Conservation (phyloP, 306 rosid species). For the Senna siamea region DNA sequence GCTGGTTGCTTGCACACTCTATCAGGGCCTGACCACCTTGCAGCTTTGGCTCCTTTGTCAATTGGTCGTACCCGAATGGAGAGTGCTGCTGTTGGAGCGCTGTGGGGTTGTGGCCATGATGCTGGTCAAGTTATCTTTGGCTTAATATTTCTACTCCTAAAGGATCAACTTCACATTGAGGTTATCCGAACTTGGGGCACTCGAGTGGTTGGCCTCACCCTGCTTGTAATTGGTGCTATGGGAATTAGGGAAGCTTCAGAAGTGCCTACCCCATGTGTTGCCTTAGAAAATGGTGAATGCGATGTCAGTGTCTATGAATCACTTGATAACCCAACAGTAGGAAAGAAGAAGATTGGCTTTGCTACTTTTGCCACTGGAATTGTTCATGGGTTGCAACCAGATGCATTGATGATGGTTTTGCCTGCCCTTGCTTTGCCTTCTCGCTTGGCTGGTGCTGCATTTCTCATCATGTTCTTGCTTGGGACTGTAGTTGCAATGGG, state of each 20-base stretch:
- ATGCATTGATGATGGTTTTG: slow-evolving; percentile 94
- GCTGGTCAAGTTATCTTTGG: slow-evolving; percentile 97
- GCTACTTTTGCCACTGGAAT: slow-evolving; percentile 99
- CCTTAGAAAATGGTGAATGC: slow-evolving; percentile 80
- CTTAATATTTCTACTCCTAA: slow-evolving; percentile 72
- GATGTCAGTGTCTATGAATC: slow-evolving; percentile 63
- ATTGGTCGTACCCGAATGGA: slow-evolving; percentile 84
- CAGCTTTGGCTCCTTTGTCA: slow-evolving; percentile 97
- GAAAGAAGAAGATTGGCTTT: slow-evolving; percentile 87
- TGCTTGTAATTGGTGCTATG: slow-evolving; percentile 83
- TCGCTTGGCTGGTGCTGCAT: slow-evolving; percentile 92
- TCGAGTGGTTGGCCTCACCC: slow-evolving; percentile 83
- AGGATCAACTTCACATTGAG: slow-evolving; percentile 93
- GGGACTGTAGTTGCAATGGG: slow-evolving; percentile 98
- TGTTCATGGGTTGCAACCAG: slow-evolving; percentile 95
- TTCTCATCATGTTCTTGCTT: slow-evolving; percentile 83
- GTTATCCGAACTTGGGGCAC: slow-evolving; percentile 92
- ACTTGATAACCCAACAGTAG: slow-evolving; percentile 59
- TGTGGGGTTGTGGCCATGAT: slow-evolving; percentile 99
- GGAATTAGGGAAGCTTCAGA: slow-evolving; percentile 95
- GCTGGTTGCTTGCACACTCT: slow-evolving; percentile 98
- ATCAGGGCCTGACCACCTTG: slow-evolving; percentile 99
- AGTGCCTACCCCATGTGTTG: slow-evolving; percentile 73
- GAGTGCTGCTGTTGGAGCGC: slow-evolving; percentile 98
- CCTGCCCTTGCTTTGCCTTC: slow-evolving; percentile 99